Percentiles rank a stretch among this genome's conserved stretches.
phyloP scores from a whole-genome alignment of 148 eudicot species.

The Euryodendron excelsum region DNA sequence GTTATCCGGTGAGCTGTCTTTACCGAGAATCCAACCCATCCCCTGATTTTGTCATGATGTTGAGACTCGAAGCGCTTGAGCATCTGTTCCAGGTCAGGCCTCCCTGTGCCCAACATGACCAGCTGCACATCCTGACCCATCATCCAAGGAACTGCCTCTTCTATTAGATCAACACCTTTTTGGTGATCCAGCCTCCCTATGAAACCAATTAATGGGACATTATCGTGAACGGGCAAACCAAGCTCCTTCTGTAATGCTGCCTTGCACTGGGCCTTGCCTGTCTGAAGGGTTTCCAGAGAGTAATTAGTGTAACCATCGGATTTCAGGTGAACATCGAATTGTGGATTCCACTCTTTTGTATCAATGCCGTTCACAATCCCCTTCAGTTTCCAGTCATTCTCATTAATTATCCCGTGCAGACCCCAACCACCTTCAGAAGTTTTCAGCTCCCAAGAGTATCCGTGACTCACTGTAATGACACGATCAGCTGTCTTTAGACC shows the following conservation, averaged over 20 bases:
- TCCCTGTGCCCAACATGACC: constrained; percentile 83
- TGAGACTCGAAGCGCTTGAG: constrained; percentile 69
- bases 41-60: constrained; percentile 53
- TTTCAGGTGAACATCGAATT: constrained; percentile 57
- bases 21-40: constrained; percentile 96
- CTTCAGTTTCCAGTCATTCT: constrained; percentile 80
- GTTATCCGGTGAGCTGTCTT: constrained; percentile 88
- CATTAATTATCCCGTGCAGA: constrained; percentile 67
- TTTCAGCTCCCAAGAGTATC: constrained; percentile 92
- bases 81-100: constrained; percentile 81
- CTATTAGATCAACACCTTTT: constrained; percentile 91
- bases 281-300: constrained; percentile 58
- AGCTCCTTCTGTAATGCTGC: constrained; percentile 87
- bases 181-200: constrained; percentile 94
- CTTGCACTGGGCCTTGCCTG: constrained; percentile 84
- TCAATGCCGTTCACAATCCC: constrained; percentile 96
- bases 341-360: constrained; percentile 81
- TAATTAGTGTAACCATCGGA: constrained; percentile 84
- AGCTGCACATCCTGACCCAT: constrained; percentile 78
- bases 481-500: constrained; percentile 92
- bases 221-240: constrained; percentile 62
- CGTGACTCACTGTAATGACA: constrained; percentile 90
- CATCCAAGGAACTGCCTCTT: constrained; percentile 93
- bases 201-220: constrained; percentile 83
- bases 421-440: constrained; percentile 98